Base-by-base conservation (phyloP, 306 rosid genomes). In the Vigna trinervia region DNA sequence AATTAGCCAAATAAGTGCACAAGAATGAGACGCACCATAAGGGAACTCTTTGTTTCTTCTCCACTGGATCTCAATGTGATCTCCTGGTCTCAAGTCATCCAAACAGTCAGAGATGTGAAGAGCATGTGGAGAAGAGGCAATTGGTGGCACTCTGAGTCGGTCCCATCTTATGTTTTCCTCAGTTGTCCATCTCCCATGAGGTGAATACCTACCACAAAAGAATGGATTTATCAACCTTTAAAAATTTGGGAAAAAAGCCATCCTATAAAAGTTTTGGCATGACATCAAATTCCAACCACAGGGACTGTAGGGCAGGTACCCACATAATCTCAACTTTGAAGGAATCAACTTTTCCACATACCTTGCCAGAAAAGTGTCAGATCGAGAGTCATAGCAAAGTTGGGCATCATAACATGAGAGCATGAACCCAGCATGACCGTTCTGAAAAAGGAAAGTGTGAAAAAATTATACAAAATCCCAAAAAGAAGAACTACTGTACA, bases 51-150 rank as follows among this genome's bases (percentile, higher is more conserved):
- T 88, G 84, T 82, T 92, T 86, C 88, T 92, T 82, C 98, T 90
- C 98, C 98, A 95, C 71, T 95, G 98, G 60, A 95, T 92, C 83
- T 95, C 98, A 52, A 95, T 82, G 85, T 95, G 91, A 84, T 95
- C 97, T 41, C 93, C 92, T 0, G 97, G 96, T 74, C 56, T 88
- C 28, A 95, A 88, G 71, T 92, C 91, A 26, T 77, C 80, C 63
- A 95, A 84, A 74, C 96, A 90, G 60, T 90, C 91, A 48, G 96
- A 86, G 15, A 74, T 85, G 67, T 92, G 93, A 81, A 95, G 96
- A 70, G 36, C 84, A 68, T 84, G 75, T 36, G 96, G 80, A 67
- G 91, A 86, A 77, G 91, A 85, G 63, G 85, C 86, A 60, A 90
- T 54, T 13, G 97, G 96, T 15, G 98, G 87, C 43, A 88, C 84